phyloP scores from a whole-genome alignment of 2,329 filamentous ascomycete genomes.

The Aspergillus amoenus region DNA sequence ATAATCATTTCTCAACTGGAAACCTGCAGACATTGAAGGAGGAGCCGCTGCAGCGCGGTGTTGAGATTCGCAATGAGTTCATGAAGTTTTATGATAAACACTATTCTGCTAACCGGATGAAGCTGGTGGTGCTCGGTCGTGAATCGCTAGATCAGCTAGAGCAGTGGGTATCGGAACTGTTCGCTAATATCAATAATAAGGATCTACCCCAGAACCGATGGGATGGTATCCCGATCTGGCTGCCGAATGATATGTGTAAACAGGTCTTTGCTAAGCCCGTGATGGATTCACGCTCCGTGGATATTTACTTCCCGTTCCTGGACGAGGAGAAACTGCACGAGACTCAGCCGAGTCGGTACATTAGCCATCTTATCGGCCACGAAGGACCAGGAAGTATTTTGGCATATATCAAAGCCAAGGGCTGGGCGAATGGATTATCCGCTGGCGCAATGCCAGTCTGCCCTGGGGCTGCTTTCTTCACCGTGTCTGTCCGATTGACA shows the following conservation, averaged over 20 bases:
- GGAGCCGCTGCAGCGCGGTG: constrained; percentile 71
- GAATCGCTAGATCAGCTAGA: constrained; percentile 81
- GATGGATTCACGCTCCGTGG: constrained; percentile 78
- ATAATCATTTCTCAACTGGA: constrained; percentile 87
- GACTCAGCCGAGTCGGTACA: constrained; percentile 78
- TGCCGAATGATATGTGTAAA: constrained; percentile 60
- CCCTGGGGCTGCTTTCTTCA: constrained; percentile 78
- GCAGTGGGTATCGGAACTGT: constrained; percentile 79
- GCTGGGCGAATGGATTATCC: constrained; percentile 81
- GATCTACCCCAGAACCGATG: constrained; percentile 67
- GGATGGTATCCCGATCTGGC: constrained; percentile 62
- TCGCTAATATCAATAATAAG: constrained; percentile 79
- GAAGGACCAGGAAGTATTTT: constrained; percentile 91
- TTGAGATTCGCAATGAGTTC: constrained; percentile 87
- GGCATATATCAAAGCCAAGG: constrained; percentile 83
- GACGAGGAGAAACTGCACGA: constrained; percentile 80
- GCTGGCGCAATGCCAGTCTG: constrained; percentile 75
- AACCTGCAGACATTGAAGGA: constrained; percentile 85
- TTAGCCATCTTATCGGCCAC: constrained; percentile 86
- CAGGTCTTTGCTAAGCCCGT: constrained; percentile 89
- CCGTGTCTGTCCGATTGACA: constrained; percentile 75
- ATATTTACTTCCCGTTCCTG: constrained; percentile 78
- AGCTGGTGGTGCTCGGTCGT: constrained; percentile 79
- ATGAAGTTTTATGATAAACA: constrained; percentile 87
- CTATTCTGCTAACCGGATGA: constrained; percentile 93